Percentiles rank a stretch among this genome's conserved stretches.
Evolutionary conservation across 768 basidiomycete genomes (phyloP).

Genomic region (Panaeolus cyanescens): DNA sequence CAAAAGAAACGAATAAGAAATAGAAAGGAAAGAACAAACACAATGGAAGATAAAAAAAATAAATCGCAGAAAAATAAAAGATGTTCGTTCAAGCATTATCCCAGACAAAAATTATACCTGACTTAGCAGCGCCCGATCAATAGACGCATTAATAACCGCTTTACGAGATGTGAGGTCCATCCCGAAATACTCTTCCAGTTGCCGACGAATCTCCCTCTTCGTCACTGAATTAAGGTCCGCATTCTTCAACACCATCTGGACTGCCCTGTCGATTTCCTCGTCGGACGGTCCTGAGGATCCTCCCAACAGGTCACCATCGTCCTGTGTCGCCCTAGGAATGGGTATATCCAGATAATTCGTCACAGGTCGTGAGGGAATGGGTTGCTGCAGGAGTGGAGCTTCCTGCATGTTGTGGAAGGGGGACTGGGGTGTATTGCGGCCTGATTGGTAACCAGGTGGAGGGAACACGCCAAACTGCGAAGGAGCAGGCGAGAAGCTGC

Average conservation of each 20-base stretch:
- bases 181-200: conserved; percentile 81
- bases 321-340: conserved; percentile 54
- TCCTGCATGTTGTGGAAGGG: conserved; percentile 37
- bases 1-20: conserved; percentile 8
- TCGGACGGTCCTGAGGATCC: conserved; percentile 50
- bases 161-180: conserved; percentile 76
- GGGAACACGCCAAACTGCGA: conserved; percentile 64
- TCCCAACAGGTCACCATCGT: conserved; percentile 45
- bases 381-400: conserved; percentile 51
- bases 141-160: conserved; percentile 72
- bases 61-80: conserved; percentile 11
- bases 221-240: conserved; percentile 91
- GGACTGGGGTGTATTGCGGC: conserved; percentile 72
- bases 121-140: conserved; percentile 68
- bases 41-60: conserved; percentile 8
- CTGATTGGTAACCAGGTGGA: conserved; percentile 76
- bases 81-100: conserved; percentile 7
- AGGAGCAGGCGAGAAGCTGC: conserved; percentile 71
- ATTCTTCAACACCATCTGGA: conserved; percentile 68
- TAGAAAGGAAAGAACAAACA: conserved; percentile 1
- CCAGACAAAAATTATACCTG: conserved; percentile 29
- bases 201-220: conserved; percentile 86
- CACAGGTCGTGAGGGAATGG: conserved; percentile 66
- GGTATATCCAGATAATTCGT: conserved; percentile 81
- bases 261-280: conserved; percentile 70